Percentiles rank a stretch among this genome's conserved stretches.
Evolutionary conservation across 768 basidiomycete genomes (phyloP).

Genomic region (Xerocomellus chrysenteron): DNA sequence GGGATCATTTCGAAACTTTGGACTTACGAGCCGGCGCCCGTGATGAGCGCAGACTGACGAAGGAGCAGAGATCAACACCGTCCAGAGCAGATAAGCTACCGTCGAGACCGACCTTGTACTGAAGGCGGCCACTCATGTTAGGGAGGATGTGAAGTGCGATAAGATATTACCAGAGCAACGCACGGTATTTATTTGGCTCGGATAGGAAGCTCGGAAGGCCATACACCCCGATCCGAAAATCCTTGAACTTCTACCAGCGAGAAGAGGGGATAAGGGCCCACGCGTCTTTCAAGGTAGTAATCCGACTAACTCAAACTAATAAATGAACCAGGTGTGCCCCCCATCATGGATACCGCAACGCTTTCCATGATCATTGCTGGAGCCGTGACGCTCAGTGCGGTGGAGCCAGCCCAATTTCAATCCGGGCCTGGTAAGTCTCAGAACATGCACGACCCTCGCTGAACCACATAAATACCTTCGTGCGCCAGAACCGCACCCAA

Average conservation of each 20-base stretch:
- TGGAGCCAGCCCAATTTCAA: constrained; percentile 18
- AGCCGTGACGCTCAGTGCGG: not conserved
- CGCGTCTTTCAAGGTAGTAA: not conserved
- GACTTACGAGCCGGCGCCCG: constrained; percentile 85
- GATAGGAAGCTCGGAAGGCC: not conserved
- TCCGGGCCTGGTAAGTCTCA: constrained; percentile 19
- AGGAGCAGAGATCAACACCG: constrained; percentile 12
- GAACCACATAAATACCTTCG: constrained; percentile 25
- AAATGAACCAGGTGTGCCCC: not conserved
- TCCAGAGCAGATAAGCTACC: not conserved
- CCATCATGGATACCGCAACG: not conserved
- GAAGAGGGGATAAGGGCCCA: not conserved
- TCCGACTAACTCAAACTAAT: not conserved
- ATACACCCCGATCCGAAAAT: not conserved
- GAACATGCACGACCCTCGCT: not conserved
- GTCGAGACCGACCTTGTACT: constrained; percentile 51
- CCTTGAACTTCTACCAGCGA: not conserved
- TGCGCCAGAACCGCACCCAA: not conserved
- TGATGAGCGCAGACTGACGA: constrained; percentile 67
- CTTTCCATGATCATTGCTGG: not conserved
- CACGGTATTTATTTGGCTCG: constrained; percentile 4
- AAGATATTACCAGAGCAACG: not conserved
- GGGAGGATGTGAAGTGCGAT: constrained; percentile 1
- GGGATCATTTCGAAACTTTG: not conserved
- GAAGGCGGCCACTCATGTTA: constrained; percentile 65